Conservation (phyloP, 768 basidiomycete species). For the Collybiopsis confluens region DNA sequence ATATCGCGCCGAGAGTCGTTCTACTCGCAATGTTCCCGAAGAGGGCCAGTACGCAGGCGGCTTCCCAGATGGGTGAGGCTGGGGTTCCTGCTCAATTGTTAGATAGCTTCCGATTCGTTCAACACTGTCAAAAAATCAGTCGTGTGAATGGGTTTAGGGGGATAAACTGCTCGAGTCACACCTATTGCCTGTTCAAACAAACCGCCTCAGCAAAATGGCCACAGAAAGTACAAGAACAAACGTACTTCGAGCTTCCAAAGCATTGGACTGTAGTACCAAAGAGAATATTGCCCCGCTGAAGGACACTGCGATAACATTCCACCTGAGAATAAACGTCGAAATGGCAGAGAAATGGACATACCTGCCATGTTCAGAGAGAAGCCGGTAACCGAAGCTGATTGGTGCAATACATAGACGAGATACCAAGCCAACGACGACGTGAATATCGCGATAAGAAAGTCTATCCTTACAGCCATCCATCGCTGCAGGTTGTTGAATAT, state of each 20-base stretch:
- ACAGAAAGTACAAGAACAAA: neutral
- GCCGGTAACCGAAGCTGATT: conserved; percentile 26
- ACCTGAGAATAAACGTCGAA: conserved; percentile 8
- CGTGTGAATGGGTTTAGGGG: neutral
- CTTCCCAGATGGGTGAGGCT: conserved; percentile 23
- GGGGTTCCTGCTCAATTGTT: conserved; percentile 44
- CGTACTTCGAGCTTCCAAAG: conserved; percentile 17
- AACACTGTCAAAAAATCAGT: conserved; percentile 17
- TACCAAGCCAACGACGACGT: conserved; percentile 36
- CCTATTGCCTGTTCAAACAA: conserved; percentile 18
- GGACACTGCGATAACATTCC: neutral
- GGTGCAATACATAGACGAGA: conserved; percentile 22
- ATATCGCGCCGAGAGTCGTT: conserved; percentile 38
- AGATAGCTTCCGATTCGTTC: conserved; percentile 43
- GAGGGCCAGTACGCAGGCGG: conserved; percentile 54
- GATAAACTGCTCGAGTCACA: neutral
- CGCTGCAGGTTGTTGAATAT: conserved; percentile 32
- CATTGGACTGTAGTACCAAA: conserved; percentile 17
- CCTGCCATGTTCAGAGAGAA: conserved; percentile 32
- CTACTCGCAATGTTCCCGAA: conserved; percentile 37
- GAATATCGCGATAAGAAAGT: conserved; percentile 40
- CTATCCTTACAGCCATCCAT: conserved; percentile 31
- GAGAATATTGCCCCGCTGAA: conserved; percentile 17
- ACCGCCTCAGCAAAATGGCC: conserved; percentile 7
- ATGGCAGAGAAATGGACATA: conserved; percentile 14